Percentiles rank a stretch among this genome's conserved stretches.
Conservation (phyloP, 257 asterid genomes). For the Jacaranda mimosifolia region DNA sequence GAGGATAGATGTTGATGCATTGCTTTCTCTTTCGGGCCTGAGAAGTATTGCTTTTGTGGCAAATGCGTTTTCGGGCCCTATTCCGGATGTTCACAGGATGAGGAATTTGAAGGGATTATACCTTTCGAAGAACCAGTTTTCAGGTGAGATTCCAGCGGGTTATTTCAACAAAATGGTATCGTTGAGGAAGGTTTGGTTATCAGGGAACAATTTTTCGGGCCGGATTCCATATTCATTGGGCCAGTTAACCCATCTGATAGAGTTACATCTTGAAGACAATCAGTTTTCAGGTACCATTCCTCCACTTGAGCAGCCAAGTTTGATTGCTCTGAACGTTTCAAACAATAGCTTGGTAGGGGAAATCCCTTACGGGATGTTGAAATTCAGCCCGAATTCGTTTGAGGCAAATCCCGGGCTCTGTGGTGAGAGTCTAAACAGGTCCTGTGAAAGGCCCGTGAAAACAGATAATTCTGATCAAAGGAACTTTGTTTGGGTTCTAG, state of each 20-base stretch:
- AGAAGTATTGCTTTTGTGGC: slow-evolving; percentile 53
- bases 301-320: slow-evolving; percentile 41
- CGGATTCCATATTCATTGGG: slow-evolving; percentile 62
- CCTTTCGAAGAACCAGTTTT: slow-evolving; percentile 65
- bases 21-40: slow-evolving; percentile 58
- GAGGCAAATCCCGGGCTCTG: slow-evolving; percentile 70
- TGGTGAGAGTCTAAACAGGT: slow-evolving; percentile 42
- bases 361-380: slow-evolving; percentile 57
- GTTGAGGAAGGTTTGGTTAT: slow-evolving; percentile 78
- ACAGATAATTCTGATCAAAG: not conserved
- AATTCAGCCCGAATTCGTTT: slow-evolving; percentile 50
- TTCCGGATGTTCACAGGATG: slow-evolving; percentile 68
- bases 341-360: slow-evolving; percentile 67
- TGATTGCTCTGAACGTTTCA: slow-evolving; percentile 55
- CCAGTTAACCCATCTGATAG: slow-evolving; percentile 49
- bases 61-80: slow-evolving; percentile 73
- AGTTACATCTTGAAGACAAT: slow-evolving; percentile 70
- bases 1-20: slow-evolving; percentile 65
- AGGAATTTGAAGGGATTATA: slow-evolving; percentile 60
- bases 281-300: slow-evolving; percentile 73
- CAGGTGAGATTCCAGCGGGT: slow-evolving; percentile 70
- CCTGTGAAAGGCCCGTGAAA: not conserved
- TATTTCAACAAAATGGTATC: slow-evolving; percentile 58
- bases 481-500: slow-evolving; percentile 36
- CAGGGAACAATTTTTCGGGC: slow-evolving; percentile 67